Evolutionary conservation across 139 green algal species (phyloP), one percentile per base, ranked within the genome.

Genomic region (Zygnema cylindricum): DNA sequence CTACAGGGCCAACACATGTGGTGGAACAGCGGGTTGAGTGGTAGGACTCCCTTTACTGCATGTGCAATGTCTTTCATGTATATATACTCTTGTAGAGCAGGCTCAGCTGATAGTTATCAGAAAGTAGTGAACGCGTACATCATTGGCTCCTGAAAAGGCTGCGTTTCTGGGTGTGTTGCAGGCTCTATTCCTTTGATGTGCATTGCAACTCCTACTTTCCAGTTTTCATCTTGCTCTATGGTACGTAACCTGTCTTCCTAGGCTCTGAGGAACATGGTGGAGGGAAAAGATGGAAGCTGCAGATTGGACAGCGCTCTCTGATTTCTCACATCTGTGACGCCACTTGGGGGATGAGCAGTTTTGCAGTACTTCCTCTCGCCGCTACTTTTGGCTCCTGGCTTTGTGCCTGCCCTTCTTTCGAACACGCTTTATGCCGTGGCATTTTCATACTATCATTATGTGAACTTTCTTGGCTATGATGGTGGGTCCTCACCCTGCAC

Each of bases 121-220:
- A n/a, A n/a, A n/a, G n/a, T n/a, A n/a, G n/a, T n/a, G n/a, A n/a
- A n/a, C n/a, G n/a, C n/a, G n/a, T n/a, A n/a, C n/a, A n/a, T n/a
- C n/a, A n/a, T n/a, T n/a, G n/a, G n/a, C n/a, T n/a, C n/a, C n/a
- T n/a, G n/a, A n/a, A n/a, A n/a, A n/a, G n/a, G n/a, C n/a, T n/a
- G n/a, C n/a, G n/a, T 79, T 11, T 79, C 36, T 16, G 43, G 42
- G 3, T 16, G 11, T 30, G 23, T 1, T 90, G 69, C 88, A 92
- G 88, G 88, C 92, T 98, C 92, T 99, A 98, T 87, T 95, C 96
- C 0, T 99, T 99, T 91, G 97, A 99, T 87, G 96, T 99, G 39
- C 97, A 99, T 93, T 98, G 96, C 95, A 99, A 99, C 93, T 95
- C 97, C 0, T 98, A 96, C 91, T 98, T 99, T 84, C 96, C 97